Evolutionary conservation across 2,329 filamentous ascomycete genomes (phyloP), one percentile per base, ranked within the genome.

Genomic region (Cladosporium sp.): DNA sequence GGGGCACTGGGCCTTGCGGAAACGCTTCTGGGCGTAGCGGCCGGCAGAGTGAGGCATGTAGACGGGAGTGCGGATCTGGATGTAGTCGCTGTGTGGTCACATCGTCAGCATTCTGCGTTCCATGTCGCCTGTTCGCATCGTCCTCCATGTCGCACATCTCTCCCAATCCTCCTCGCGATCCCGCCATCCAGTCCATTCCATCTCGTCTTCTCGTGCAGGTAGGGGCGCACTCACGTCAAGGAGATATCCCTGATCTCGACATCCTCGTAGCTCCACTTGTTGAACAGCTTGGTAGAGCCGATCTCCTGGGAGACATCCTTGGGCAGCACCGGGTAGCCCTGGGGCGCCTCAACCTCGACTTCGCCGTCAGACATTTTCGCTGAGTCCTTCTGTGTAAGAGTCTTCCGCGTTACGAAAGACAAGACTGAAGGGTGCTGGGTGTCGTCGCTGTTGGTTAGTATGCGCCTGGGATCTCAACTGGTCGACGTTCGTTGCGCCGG

Each of bases 1-100:
- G 74, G 94, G 94, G 90, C 94, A 99, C 87, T 97, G 95, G 78
- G 95, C 94, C 89, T 99, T 99, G 85, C 94, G 90, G 91, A 99
- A 99, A 77, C 95, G 89, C 91, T 99, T 99, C 82, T 88, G 86
- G 77, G 94, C 94, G 87, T 96, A 99, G 78, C 92, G 91, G 78
- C 94, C 94, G 75, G 95, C 94, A 69, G 92, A 96, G 87, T 99
- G 94, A 78, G 94, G 91, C 81, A 97, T 87, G 84, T 97, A 99
- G 84, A 97, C 94, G 73, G 94, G 94, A 71, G 92, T 88, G 79
- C 94, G 91, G 85, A 99, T 96, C 82, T 97, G 94, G 80, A 99
- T 94, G 86, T 99, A 99, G 80, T 99, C 94, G 84, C 94, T 99
- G 75, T 73, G 32, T 50, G 60, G 28, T 47, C 51, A 53, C 40